Evolutionary conservation across 805 yeast genomes (phyloP).

Genomic region (Geotrichum ghanense): DNA sequence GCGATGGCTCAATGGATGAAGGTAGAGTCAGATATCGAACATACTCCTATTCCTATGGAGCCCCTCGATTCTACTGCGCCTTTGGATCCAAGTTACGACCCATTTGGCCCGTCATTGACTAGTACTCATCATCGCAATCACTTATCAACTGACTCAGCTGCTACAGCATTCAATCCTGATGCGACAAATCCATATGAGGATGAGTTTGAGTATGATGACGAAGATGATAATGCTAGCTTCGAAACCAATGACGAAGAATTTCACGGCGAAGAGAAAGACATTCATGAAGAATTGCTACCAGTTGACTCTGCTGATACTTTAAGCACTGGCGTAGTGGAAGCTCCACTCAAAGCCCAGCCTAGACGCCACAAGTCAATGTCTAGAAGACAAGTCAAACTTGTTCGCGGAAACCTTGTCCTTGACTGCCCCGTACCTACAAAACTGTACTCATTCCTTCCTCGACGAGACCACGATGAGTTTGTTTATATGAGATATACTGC

Average conservation of each 20-base stretch:
- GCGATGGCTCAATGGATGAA: constrained; percentile 59
- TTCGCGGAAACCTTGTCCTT: constrained; percentile 71
- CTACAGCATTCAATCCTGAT: not conserved
- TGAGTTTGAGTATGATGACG: not conserved
- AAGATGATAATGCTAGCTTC: not conserved
- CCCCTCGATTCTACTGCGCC: not conserved
- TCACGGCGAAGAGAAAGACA: not conserved
- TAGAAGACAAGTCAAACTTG: constrained; percentile 64
- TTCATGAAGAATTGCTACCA: not conserved
- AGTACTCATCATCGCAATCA: not conserved
- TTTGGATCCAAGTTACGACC: not conserved
- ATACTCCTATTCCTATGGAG: constrained; percentile 15
- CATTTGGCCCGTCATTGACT: not conserved
- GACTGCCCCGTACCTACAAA: constrained; percentile 94
- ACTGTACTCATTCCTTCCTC: constrained; percentile 69
- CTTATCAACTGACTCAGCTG: not conserved
- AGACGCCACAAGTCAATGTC: constrained; percentile 57
- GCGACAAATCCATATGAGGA: not conserved
- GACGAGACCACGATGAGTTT: constrained; percentile 85
- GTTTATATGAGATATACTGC: constrained; percentile 96
- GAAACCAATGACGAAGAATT: not conserved
- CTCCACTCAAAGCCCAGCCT: constrained; percentile 31
- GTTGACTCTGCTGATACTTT: not conserved
- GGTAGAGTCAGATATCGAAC: constrained; percentile 51
- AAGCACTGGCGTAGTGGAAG: constrained; percentile 12